These are phyloP conservation scores for Coelastrella sp. DNA, from an alignment of 139 green algal species.

Conservation along the genomic window DNA sequence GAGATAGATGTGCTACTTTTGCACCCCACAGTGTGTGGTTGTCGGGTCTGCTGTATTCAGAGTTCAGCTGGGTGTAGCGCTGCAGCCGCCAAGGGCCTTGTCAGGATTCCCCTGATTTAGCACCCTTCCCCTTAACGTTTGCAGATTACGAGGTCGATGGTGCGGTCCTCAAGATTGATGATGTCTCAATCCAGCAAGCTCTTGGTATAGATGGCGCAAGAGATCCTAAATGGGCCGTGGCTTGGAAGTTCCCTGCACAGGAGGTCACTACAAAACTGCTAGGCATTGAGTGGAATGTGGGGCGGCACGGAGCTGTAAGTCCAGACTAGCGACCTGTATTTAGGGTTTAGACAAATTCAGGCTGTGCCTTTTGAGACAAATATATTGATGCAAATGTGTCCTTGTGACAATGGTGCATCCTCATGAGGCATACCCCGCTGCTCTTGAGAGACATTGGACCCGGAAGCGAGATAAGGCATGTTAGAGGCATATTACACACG, in stretches of 20 bases:
- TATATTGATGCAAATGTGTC: no score
- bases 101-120: no score
- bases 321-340: neutral
- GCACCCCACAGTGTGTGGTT: no score
- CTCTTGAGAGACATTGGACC: no score
- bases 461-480: no score
- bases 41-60: no score
- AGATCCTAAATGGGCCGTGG: constrained; percentile 61
- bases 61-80: no score
- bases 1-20: no score
- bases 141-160: constrained; percentile 71
- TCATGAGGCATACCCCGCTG: no score
- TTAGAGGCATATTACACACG: no score
- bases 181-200: constrained; percentile 29
- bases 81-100: no score
- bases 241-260: constrained; percentile 69
- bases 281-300: constrained; percentile 60
- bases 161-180: constrained; percentile 69
- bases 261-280: constrained; percentile 58
- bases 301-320: constrained; percentile 54
- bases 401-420: no score
- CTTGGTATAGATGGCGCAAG: constrained; percentile 34
- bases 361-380: neutral
- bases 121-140: neutral
- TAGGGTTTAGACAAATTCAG: neutral